Evolutionary conservation across 1,284 basidiomycete genomes (phyloP).

Genomic region (Wolfiporia cocos): DNA sequence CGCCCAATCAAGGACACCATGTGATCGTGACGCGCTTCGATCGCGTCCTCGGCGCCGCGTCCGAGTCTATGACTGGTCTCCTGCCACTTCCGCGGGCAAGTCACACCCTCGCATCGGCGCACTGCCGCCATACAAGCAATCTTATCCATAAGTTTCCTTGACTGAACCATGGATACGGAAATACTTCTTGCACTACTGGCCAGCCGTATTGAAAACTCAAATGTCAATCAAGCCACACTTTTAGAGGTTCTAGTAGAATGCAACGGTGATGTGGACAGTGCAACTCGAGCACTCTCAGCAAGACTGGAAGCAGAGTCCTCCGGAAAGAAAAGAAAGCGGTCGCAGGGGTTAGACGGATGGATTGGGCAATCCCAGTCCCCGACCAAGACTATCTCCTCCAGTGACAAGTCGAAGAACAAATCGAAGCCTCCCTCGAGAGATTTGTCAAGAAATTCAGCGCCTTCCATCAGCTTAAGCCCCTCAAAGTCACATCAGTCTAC

Average conservation of each 20-base stretch:
- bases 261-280: conserved; percentile 54
- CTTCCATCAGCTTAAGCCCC: too few relatives aligned
- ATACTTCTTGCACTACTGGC: conserved; percentile 57
- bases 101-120: too few relatives aligned
- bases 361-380: conserved; percentile 21
- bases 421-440: not conserved
- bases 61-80: not conserved
- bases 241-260: conserved; percentile 56
- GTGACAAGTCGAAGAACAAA: not conserved
- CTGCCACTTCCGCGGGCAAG: not conserved
- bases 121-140: too few relatives aligned
- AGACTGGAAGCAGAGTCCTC: not conserved
- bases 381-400: not conserved
- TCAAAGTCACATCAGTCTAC: too few relatives aligned
- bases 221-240: conserved; percentile 34
- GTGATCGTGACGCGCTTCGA: conserved; percentile 3
- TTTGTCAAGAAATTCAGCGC: too few relatives aligned
- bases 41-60: not conserved
- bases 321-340: conserved; percentile 36
- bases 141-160: not conserved
- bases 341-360: conserved; percentile 48
- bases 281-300: conserved; percentile 35
- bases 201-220: conserved; percentile 44
- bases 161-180: conserved; percentile 49
- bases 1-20: too few relatives aligned